Base-by-base conservation (phyloP, 805 yeast species). In the Pichia cephalocereana region DNA sequence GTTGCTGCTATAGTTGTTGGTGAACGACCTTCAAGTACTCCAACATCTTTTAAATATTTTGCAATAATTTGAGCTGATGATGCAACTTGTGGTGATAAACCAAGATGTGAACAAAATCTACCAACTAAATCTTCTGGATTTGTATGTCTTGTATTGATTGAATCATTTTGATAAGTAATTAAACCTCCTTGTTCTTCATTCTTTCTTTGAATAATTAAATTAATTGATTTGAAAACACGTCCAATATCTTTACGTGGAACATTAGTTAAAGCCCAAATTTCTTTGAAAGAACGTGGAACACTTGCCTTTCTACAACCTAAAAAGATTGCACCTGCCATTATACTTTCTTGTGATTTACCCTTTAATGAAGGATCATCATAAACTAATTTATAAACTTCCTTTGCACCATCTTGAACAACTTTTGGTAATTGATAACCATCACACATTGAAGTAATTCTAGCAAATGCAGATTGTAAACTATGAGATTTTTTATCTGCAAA, bases 1-100 rank as follows among this genome's bases (percentile, higher is more conserved):
- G 97, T 95, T 8, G 98, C 98, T 0, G 98, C 97, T 61, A 93
- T 88, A 37, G 99, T 91, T 47, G 90, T 90, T 30, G 99, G 99
- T 4, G 96, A 86, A 56, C 96, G 78, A 58, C 99, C 98, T 17
- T 96, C 97, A 60, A 93, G 74, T 38, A 91, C 95, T 48, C 97
- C 96, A 52, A 84, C 83, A 53, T 86, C 96, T 61, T 87, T 86
- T 60, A 95, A 88, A 55, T 83, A 76, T 62, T 88, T 80, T 2
- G 97, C 96, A 56, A 93, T 88, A 59, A 83, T 78, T 66, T 91
- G 97, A 2, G 98, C 96, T 10, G 95, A 91, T 53, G 88, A 86
- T 19, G 96, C 83, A 41, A 90, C 83, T 66, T 81, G 88, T 53
- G 88, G 81, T 19, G 81, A 72, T 49, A 93, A 74, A 50, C 97